Evolutionary conservation across 352 stramenopile species (phyloP).

Genomic region (Pythium aquatile): DNA sequence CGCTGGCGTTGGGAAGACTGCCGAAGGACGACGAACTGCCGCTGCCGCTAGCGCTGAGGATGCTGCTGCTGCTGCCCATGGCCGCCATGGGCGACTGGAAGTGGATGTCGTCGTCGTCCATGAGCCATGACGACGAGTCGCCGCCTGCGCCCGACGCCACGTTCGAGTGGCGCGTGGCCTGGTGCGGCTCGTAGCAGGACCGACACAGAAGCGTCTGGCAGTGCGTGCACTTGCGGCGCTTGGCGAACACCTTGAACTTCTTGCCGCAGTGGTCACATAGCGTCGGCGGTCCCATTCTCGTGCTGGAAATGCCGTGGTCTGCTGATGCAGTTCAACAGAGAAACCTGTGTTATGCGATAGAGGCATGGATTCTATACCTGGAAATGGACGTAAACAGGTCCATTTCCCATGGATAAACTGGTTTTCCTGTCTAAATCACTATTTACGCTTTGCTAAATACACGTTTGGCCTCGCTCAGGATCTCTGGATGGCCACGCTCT

Average conservation of each 20-base stretch:
- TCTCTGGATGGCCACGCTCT: constrained; percentile 9
- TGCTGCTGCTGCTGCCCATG: background rate
- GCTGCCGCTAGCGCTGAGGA: constrained; percentile 13
- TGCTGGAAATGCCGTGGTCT: background rate
- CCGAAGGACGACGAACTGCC: constrained; percentile 5
- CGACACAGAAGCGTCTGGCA: constrained; percentile 63
- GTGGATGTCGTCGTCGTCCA: constrained; percentile 47
- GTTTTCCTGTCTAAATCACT: background rate
- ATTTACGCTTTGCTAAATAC: constrained; percentile 4
- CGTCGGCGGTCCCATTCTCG: constrained; percentile 40
- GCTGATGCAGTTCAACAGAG: background rate
- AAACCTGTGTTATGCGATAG: background rate
- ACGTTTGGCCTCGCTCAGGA: background rate
- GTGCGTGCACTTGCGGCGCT: constrained; percentile 69
- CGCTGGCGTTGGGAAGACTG: background rate
- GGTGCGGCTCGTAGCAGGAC: constrained; percentile 45
- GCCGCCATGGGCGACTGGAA: constrained; percentile 45
- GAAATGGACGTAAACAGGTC: background rate
- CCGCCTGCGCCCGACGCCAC: background rate
- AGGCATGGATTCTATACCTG: background rate
- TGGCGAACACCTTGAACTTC: constrained; percentile 76
- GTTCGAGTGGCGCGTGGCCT: constrained; percentile 48
- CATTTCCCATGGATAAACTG: background rate
- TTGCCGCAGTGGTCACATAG: constrained; percentile 64
- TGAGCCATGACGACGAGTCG: constrained; percentile 12